Base-by-base conservation (phyloP, 2,329 filamentous ascomycete genomes). In the Pseudocercospora eumusae region DNA sequence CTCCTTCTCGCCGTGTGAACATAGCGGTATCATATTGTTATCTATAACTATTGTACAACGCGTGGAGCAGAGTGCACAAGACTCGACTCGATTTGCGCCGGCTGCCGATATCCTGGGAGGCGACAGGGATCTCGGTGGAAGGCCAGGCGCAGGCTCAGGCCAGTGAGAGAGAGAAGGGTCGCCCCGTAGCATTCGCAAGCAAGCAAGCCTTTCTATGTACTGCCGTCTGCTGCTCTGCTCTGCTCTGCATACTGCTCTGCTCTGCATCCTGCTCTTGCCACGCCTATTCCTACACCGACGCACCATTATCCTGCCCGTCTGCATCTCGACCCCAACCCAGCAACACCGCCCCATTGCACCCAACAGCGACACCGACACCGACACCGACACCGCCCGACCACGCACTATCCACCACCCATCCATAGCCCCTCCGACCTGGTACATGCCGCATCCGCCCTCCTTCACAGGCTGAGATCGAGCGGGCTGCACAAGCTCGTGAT, bases 401-500 rank as follows among this genome's bases (percentile, higher is more conserved):
- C 25, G 23, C 47, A 52, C 11, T 13, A 15, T 36, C 9, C 36
- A 40, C 36, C 36, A 40, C 53, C 15, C 20, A 25, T 53, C 36
- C 20, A 40, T 36, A 42, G n/a, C 33, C 31, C 59, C 54, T 61
- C 57, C 23, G 21, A 15, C 36, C 18, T 40, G 11, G 44, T 45
- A 55, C 59, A 50, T 53, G 25, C 49, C 13, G 40, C 42, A 33
- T 33, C 36, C 40, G 40, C 49, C 47, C 21, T 23, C 44, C 56
- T 27, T 31, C 18, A 40, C 53, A n/a, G n/a, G 33, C 59, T 36
- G 52, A 60, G 57, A 62, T 61, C 63, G 57, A 21, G 31, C 59
- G 64, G 63, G 64, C 64, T 57, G 21, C 23, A 57, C 42, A 42
- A 63, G 63, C 63, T 65, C 58, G 63, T 59, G 60, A 57, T 63